Evolutionary conservation across 2,329 filamentous ascomycete species (phyloP), one percentile per base, ranked within the genome.

Genomic region (Fusarium annulatum): DNA sequence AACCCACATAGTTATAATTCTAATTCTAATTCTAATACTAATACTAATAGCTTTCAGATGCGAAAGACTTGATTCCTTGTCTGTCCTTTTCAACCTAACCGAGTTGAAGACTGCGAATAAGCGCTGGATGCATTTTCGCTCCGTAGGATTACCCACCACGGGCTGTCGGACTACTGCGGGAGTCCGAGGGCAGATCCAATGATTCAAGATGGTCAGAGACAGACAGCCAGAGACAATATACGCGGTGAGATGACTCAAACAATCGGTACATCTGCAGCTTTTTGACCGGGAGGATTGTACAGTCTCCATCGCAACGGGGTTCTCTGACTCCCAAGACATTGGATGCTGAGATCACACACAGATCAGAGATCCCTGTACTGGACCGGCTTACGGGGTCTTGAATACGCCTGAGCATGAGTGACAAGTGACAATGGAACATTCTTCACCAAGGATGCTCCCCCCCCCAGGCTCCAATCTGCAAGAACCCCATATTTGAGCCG

Each of bases 81-180:
- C 34, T 41, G 30, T 38, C 26, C 23, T 7, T 39, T 39, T 39
- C 23, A 55, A 41, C 34, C 19, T 28, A 55, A 14, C 23, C 15
- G 9, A 28, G 51, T 55, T 28, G 51, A 41, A 55, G 34, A n/a
- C 23, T 21, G 26, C 26, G 38, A 53, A 60, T 72, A 51, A 76
- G 69, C 68, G 38, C 36, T 49, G 56, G 33, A 48, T 41, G 26
- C 26, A 63, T 56, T 56, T 61, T 49, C 19, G 28, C 30, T 36
- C 58, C 58, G 48, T 33, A 56, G 58, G 48, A 56, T 61, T 43
- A 33, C 28, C 36, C 34, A 42, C 57, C 56, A 64, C 74, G 74
- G 76, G 56, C 28, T 67, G 61, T 77, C 76, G 76, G 76, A 56
- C 36, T 69, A 28, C 60, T 75, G 64, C 66, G 72, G 67, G 57